Evolutionary conservation across 768 basidiomycete genomes (phyloP).

Genomic region (Hygrophorus pudorinus): DNA sequence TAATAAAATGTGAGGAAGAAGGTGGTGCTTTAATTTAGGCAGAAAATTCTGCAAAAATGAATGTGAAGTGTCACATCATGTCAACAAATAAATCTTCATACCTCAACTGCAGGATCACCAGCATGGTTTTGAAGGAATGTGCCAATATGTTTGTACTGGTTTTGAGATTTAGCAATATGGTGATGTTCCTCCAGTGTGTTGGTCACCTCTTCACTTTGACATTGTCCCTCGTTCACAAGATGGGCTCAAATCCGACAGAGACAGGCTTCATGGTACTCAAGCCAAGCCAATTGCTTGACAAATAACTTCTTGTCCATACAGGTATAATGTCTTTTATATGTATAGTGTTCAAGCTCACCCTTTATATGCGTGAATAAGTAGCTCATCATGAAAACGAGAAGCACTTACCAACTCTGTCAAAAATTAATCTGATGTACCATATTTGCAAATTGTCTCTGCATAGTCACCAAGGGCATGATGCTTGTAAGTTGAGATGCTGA

Average conservation of each 20-base stretch:
- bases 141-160: slow-evolving; percentile 5
- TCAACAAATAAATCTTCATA: slow-evolving; percentile 3
- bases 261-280: slow-evolving; percentile 8
- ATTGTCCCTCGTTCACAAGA: slow-evolving; percentile 7
- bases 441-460: slow-evolving; percentile 10
- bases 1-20: slow-evolving; percentile 17
- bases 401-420: slow-evolving; percentile 20
- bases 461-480: slow-evolving; percentile 22
- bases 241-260: slow-evolving; percentile 13
- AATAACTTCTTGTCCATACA: slow-evolving; percentile 20
- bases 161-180: slow-evolving; percentile 15
- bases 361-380: slow-evolving; percentile 12
- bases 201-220: slow-evolving; percentile 15
- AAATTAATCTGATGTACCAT: slow-evolving; percentile 22
- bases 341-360: slow-evolving; percentile 26
- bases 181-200: slow-evolving; percentile 12
- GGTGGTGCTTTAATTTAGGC: slow-evolving; percentile 17
- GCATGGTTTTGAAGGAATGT: slow-evolving; percentile 13
- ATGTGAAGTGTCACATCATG: not conserved
- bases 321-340: slow-evolving; percentile 22
- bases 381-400: not conserved
- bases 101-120: slow-evolving; percentile 7
- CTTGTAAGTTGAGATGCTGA: slow-evolving; percentile 20
- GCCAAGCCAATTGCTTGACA: slow-evolving; percentile 15
- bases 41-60: slow-evolving; percentile 15